Percentiles rank a stretch among this genome's conserved stretches.
phyloP scores from a whole-genome alignment of 1,284 basidiomycete species.

The Pterulicium gracile region DNA sequence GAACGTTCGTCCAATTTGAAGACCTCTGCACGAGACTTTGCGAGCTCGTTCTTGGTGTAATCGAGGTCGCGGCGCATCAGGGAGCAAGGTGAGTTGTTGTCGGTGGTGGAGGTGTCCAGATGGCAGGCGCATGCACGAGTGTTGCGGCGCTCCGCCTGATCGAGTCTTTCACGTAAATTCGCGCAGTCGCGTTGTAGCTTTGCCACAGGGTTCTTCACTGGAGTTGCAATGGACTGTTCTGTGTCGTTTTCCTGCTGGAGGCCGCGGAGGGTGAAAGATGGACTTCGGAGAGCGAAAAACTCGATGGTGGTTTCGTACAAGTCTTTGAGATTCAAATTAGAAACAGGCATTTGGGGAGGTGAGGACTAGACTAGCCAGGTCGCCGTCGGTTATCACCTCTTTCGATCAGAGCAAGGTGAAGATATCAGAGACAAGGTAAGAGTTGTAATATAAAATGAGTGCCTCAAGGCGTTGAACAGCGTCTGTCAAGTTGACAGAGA shows the following conservation, averaged over 20 bases:
- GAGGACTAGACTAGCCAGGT: slow-evolving; percentile 22
- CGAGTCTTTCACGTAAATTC: slow-evolving; percentile 39
- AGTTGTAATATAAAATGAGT: slow-evolving; percentile 1
- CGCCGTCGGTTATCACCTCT: slow-evolving; percentile 29
- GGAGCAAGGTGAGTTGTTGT: slow-evolving; percentile 1
- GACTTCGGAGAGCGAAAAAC: slow-evolving; percentile 39
- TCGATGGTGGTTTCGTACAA: slow-evolving; percentile 48
- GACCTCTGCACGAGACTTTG: slow-evolving; percentile 40
- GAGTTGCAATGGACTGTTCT: slow-evolving; percentile 14
- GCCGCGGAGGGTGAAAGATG: slow-evolving; percentile 19
- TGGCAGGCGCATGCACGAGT: slow-evolving; percentile 1
- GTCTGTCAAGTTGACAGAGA: not conserved
- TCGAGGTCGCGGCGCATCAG: slow-evolving; percentile 49
- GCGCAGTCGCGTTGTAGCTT: slow-evolving; percentile 28
- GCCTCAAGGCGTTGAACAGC: not conserved
- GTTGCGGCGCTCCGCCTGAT: slow-evolving; percentile 28
- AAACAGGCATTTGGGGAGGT: slow-evolving; percentile 33
- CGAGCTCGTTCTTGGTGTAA: slow-evolving; percentile 41
- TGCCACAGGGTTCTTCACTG: slow-evolving; percentile 23
- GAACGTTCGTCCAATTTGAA: slow-evolving; percentile 48
- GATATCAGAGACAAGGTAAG: slow-evolving; percentile 6
- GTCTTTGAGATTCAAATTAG: slow-evolving; percentile 45
- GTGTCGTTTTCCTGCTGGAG: slow-evolving; percentile 14
- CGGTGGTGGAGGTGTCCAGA: not conserved
- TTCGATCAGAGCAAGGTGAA: slow-evolving; percentile 8